These are phyloP conservation scores for Erysimum cheiri DNA, from an alignment of 441 rosid species.

Conservation along the genomic window DNA sequence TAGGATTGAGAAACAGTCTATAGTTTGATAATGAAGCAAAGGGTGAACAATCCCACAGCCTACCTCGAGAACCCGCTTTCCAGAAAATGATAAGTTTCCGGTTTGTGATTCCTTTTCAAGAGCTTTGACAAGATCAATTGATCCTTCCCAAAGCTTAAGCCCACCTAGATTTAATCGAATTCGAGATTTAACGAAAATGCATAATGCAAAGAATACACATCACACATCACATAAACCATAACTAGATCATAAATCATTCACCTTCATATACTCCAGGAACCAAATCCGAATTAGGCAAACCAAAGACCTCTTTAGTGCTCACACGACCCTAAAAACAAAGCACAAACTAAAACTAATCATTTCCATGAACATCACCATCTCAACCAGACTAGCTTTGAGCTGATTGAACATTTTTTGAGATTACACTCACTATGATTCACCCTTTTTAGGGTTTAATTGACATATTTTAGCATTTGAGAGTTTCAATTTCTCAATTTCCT, in stretches of 20 bases:
- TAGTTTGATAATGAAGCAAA: too few relatives aligned
- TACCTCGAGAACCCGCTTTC: conserved; percentile 93
- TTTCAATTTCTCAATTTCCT: not conserved
- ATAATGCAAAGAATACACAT: not conserved
- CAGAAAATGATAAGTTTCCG: conserved; percentile 57
- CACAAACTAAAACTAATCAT: conserved; percentile 7
- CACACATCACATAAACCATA: conserved; percentile 17
- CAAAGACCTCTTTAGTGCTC: conserved; percentile 82
- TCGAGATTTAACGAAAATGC: not conserved
- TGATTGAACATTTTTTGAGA: not conserved
- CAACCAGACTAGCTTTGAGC: not conserved
- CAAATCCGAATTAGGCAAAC: conserved; percentile 85
- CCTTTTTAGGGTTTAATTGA: not conserved
- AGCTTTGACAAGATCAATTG: conserved; percentile 85
- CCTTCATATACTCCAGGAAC: conserved; percentile 98
- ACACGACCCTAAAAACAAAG: conserved; percentile 68
- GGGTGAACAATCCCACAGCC: conserved; percentile 3
- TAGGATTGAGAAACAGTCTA: too few relatives aligned
- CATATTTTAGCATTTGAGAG: not conserved
- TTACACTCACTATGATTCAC: not conserved
- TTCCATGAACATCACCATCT: conserved; percentile 18
- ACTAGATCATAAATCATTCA: too few relatives aligned
- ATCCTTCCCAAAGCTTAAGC: conserved; percentile 97
- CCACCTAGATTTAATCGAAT: conserved; percentile 60
- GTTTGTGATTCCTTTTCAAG: conserved; percentile 62